Evolutionary conservation across 225 moss, liverwort and hornwort species (phyloP), one percentile per base, ranked within the genome.

Genomic region (Neckera pumila): DNA sequence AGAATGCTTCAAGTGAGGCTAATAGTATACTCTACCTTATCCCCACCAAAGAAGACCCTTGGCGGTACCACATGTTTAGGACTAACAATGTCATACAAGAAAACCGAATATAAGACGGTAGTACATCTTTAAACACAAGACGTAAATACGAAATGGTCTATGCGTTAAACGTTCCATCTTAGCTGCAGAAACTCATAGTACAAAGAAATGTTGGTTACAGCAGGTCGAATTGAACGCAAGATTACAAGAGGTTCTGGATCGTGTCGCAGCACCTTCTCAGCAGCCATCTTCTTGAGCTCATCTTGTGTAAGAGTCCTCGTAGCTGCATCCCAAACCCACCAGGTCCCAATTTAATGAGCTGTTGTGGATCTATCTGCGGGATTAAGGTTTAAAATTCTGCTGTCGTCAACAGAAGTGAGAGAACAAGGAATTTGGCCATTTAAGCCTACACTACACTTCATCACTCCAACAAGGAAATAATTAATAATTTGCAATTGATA

Each of bases 231-330:
- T 71, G 23, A 79, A 85, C n/a, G 59, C 49, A 79, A 79, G 30
- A 64, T 31, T 34, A 73, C 64, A 89, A 43, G 72, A 42, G 59
- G 49, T 33, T 83, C 63, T 84, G 63, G 75, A 63, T 78, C 17
- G 58, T 45, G 63, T 63, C 71, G 86, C 69, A 79, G 70, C 79
- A 98, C 98, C 97, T 97, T 98, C 57, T 98, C 93, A 60, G 97
- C 96, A 73, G 98, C 97, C 67, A 97, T 90, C 90, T 96, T 97
- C 93, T 98, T 98, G 60, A 98, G 94, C 79, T 98, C 97, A 88
- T 97, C 98, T 85, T 98, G 95, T 36, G 95, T 96, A 73, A 95
- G 86, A 31, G 91, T 88, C 90, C 94, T 95, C 31, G 93, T 88
- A 74, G 90, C 96, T 98, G 93, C 89, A 91, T 82, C 31, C 69